Evolutionary conservation across 805 yeast species (phyloP), one percentile per base, ranked within the genome.

Genomic region (Dipodascus geniculatus): DNA sequence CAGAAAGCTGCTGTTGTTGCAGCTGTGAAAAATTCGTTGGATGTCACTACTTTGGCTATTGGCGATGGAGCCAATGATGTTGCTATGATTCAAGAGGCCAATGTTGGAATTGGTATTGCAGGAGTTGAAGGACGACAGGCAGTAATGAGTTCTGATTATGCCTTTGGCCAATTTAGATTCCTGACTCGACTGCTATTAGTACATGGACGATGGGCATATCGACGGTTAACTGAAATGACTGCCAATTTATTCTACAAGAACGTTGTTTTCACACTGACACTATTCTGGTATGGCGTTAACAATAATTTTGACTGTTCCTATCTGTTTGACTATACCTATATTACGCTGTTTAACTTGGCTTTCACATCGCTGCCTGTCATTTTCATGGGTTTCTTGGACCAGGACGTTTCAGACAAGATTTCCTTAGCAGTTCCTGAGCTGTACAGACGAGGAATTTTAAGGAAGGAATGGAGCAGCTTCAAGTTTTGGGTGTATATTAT

Each of bases 31-130:
- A 71, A 73, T 35, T 74, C 77, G 4, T 73, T 85, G 56, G 73
- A 76, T 33, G 93, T 86, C 38, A 84, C 85, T 83, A 85, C 93
- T 0, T 74, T 85, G 54, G 87, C 91, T 0, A 82, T 85, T 65
- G 95, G 95, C 42, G 95, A 85, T 65, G 95, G 95, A 56, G 87
- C 95, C 20, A 85, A 85, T 62, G 95, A 85, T 67, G 95, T 85
- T 48, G 87, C 95, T 8, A 85, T 85, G 95, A 86, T 85, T 57
- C 95, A 86, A 63, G 84, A 86, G 28, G 91, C 95, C 2, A 82
- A 86, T 65, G 82, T 85, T 22, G 95, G 95, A 55, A 81, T 85
- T 42, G 95, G 95, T 57, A 86, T 85, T 61, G 91, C 90, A 2
- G 95, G 95, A 58, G 91, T 83, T 62, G 95, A 85, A 68, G 95